Percentiles rank a stretch among this genome's conserved stretches.
These are phyloP conservation scores for Alnus glutinosa DNA, from an alignment of 306 rosid genomes.

Conservation along the genomic window DNA sequence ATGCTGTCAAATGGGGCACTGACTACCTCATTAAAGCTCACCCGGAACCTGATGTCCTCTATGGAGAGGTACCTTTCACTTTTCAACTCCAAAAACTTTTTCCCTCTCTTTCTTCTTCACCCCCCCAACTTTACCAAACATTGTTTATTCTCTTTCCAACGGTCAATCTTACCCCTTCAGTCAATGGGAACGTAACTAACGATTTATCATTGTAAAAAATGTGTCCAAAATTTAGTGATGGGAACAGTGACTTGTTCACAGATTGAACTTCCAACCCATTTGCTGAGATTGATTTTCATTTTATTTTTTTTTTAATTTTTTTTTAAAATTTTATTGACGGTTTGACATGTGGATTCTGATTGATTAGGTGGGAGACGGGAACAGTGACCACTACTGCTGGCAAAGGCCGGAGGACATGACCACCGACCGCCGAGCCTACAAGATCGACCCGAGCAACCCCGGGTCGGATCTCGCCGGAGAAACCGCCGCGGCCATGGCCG, in stretches of 20 bases:
- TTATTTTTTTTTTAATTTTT: too few species aligned
- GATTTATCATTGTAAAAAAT: too few species aligned
- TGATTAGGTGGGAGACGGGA: constrained; percentile 92
- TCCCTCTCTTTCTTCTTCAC: not conserved
- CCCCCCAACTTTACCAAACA: too few species aligned
- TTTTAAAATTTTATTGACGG: not conserved
- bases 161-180: not conserved
- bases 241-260: not conserved
- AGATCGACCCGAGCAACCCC: constrained; percentile 84
- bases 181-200: too few species aligned
- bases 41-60: constrained; percentile 79
- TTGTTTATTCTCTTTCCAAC: not conserved
- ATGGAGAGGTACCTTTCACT: constrained; percentile 71
- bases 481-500: constrained; percentile 99
- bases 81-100: not conserved
- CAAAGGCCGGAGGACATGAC: constrained; percentile 99
- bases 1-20: constrained; percentile 93
- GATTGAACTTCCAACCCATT: not conserved
- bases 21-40: constrained; percentile 96
- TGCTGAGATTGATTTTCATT: not conserved
- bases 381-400: constrained; percentile 97
- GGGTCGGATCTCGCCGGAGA: constrained; percentile 99
- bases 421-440: constrained; percentile 90
- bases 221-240: too few species aligned
- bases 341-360: constrained; percentile 19